A percentile compares a stretch with the other conserved stretches of the same genome.
Conservation (phyloP, 805 yeast species). For the Cyberlindnera lachancei region DNA sequence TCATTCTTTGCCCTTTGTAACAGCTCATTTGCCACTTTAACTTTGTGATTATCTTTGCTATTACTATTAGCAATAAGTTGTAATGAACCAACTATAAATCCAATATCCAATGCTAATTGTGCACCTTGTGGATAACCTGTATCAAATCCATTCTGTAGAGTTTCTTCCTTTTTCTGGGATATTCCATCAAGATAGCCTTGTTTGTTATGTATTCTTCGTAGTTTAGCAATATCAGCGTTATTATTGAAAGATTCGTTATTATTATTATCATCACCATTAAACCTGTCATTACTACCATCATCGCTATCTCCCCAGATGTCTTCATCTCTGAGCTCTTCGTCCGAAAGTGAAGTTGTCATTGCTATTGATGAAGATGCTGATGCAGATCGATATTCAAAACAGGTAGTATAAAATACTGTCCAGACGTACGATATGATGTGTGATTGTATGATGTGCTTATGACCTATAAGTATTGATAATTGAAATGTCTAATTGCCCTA, state of each 20-base stretch:
- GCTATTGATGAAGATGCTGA: no score
- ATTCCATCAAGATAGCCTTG: slow-evolving; percentile 84
- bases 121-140: slow-evolving; percentile 75
- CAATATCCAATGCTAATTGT: slow-evolving; percentile 54
- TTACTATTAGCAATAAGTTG: slow-evolving; percentile 24
- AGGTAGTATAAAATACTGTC: no score
- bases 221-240: slow-evolving; percentile 27
- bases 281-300: slow-evolving; percentile 20
- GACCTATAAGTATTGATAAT: no score
- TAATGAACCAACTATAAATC: slow-evolving; percentile 50
- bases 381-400: no score
- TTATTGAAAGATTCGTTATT: no score
- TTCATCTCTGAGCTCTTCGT: slow-evolving; percentile 11
- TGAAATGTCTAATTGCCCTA: no score
- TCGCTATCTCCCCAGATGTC: slow-evolving; percentile 30
- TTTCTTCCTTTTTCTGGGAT: slow-evolving; percentile 54
- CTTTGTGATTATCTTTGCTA: slow-evolving; percentile 10
- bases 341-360: no score
- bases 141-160: slow-evolving; percentile 77
- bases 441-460: no score
- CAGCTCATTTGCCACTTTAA: slow-evolving; percentile 16
- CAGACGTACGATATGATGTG: no score
- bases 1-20: slow-evolving; percentile 40
- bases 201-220: slow-evolving; percentile 58
- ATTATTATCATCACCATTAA: no score